phyloP scores from a whole-genome alignment of 768 basidiomycete genomes.

The Rhodocollybia butyracea region DNA sequence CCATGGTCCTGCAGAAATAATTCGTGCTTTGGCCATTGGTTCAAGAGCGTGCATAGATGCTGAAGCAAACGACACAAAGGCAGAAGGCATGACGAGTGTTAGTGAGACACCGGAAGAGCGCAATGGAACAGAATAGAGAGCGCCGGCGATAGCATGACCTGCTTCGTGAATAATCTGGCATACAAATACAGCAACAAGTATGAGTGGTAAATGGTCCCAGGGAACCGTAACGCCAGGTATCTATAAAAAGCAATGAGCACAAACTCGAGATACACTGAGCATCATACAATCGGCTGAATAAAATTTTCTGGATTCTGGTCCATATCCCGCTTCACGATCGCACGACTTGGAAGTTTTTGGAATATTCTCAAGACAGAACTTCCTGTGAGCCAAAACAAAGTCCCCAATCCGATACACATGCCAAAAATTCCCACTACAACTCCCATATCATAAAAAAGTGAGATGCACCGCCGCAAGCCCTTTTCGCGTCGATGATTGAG shows the following conservation, averaged over 20 bases:
- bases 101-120: constrained; percentile 59
- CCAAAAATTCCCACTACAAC: constrained; percentile 42
- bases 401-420: constrained; percentile 37
- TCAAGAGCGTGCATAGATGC: constrained; percentile 35
- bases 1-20: constrained; percentile 72
- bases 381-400: constrained; percentile 35
- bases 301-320: neutral
- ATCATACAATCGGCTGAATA: neutral
- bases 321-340: constrained; percentile 1
- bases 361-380: constrained; percentile 9
- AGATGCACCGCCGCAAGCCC: constrained; percentile 24
- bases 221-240: constrained; percentile 85
- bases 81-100: constrained; percentile 64
- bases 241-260: constrained; percentile 33
- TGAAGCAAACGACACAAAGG: constrained; percentile 64
- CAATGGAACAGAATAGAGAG: constrained; percentile 63
- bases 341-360: neutral
- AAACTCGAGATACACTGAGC: constrained; percentile 6
- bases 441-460: constrained; percentile 49
- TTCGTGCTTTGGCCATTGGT: constrained; percentile 47
- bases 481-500: constrained; percentile 30
- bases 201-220: constrained; percentile 61
- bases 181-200: constrained; percentile 57
- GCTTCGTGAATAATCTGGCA: constrained; percentile 77
- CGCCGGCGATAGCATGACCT: constrained; percentile 76